A percentile compares a stretch with the other conserved stretches of the same genome.
phyloP scores from a whole-genome alignment of 2,329 filamentous ascomycete species.

The Zelopaecilomyces penicillatus region DNA sequence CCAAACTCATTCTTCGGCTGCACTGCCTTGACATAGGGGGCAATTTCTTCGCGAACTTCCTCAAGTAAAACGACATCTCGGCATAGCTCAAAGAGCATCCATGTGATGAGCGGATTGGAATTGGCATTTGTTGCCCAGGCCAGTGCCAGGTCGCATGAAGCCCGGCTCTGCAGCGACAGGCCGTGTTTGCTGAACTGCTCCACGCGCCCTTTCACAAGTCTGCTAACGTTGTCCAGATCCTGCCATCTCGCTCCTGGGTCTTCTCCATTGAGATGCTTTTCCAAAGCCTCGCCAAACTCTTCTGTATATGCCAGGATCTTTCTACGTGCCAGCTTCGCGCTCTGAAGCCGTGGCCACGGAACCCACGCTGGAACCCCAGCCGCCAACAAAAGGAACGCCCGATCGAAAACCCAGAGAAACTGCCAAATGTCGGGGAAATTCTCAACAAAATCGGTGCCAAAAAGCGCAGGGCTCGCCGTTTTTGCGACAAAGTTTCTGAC shows the following conservation, averaged over 20 bases:
- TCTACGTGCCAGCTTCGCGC: conserved; percentile 21
- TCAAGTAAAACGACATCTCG: conserved; percentile 29
- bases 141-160: conserved; percentile 25
- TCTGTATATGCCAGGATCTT: conserved; percentile 19
- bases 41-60: conserved; percentile 31
- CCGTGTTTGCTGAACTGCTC: conserved; percentile 21
- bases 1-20: conserved; percentile 29
- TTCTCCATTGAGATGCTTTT: conserved; percentile 23
- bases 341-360: conserved; percentile 23
- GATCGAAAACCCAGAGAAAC: conserved; percentile 29
- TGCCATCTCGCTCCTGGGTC: conserved; percentile 27
- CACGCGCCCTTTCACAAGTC: conserved; percentile 22
- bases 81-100: conserved; percentile 34
- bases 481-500: conserved; percentile 27
- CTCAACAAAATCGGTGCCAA: conserved; percentile 33
- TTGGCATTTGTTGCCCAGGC: conserved; percentile 32
- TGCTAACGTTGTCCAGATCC: conserved; percentile 28
- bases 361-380: conserved; percentile 24
- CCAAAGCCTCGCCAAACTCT: conserved; percentile 28
- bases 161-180: conserved; percentile 23
- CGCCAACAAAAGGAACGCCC: conserved; percentile 23
- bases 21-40: conserved; percentile 20
- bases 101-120: conserved; percentile 28
- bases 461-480: conserved; percentile 25
- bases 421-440: conserved; percentile 31